Percentiles rank a stretch among this genome's conserved stretches.
Evolutionary conservation across 2,329 filamentous ascomycete species (phyloP).

Genomic region (Thelonectria discophora): DNA sequence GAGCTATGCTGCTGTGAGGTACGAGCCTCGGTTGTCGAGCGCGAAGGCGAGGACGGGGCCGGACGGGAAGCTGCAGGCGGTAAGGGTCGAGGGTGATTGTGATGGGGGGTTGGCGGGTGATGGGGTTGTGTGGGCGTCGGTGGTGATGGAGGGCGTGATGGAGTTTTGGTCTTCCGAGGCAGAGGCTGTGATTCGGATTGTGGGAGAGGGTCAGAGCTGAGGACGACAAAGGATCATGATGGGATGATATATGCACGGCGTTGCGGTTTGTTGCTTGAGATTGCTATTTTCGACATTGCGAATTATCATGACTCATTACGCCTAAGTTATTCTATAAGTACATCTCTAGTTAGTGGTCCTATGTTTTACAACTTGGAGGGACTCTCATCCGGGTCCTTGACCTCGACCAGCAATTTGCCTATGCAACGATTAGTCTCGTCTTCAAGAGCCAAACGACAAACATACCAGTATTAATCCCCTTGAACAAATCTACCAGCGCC

Average conservation of each 20-base stretch:
- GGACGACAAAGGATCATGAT: no score
- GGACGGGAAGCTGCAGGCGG: neutral
- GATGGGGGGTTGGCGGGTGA: neutral
- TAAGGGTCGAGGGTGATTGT: neutral
- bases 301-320: constrained; percentile 3
- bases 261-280: no score
- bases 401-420: constrained; percentile 57
- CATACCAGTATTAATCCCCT: constrained; percentile 71
- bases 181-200: no score
- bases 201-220: no score
- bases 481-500: constrained; percentile 71
- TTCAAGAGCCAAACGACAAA: neutral
- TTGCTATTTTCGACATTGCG: neutral
- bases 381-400: constrained; percentile 44
- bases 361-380: constrained; percentile 42
- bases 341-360: neutral
- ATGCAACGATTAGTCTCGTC: neutral
- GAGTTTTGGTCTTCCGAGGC: neutral
- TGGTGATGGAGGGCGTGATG: neutral
- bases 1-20: neutral
- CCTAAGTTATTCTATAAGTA: neutral
- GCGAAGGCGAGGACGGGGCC: neutral
- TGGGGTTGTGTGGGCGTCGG: neutral
- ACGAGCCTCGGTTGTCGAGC: no score
- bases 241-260: no score